These are phyloP conservation scores for Yamadazyma oceani DNA, from an alignment of 1,139 yeast genomes.

Conservation along the genomic window DNA sequence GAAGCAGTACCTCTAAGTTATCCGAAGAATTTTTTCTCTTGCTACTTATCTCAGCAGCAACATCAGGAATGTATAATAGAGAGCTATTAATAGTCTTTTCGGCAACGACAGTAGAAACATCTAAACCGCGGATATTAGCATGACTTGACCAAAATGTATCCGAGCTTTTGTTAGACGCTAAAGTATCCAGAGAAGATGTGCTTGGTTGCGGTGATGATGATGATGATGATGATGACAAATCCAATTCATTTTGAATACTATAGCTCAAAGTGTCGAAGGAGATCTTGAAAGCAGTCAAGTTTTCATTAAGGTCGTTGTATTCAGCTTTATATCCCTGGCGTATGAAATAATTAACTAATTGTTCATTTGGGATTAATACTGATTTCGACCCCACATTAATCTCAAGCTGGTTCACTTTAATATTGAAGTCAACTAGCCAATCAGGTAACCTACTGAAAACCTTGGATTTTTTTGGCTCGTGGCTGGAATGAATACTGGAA, in stretches of 20 bases:
- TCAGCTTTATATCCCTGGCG: constrained; percentile 20
- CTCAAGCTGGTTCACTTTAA: constrained; percentile 31
- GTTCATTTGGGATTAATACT: constrained; percentile 47
- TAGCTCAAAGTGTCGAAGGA: constrained; percentile 6
- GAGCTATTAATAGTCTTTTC: constrained; percentile 12
- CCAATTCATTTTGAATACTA: constrained; percentile 2
- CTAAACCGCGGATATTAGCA: constrained; percentile 17
- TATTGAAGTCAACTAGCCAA: constrained; percentile 43
- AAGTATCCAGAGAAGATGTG: constrained; percentile 25
- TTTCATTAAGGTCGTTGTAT: constrained; percentile 19
- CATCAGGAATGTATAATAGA: constrained; percentile 20
- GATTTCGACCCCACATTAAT: constrained; percentile 60
- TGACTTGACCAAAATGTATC: constrained; percentile 21
- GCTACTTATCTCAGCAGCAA: constrained; percentile 12
- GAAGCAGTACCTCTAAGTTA: constrained; percentile 27
- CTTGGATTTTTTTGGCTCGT: constrained; percentile 13
- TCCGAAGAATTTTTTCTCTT: constrained; percentile 12
- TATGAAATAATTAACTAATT: constrained; percentile 40
- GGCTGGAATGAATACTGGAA: neutral
- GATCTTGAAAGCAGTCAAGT: constrained; percentile 27
- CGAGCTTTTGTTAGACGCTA: constrained; percentile 14
- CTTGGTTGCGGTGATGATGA: constrained; percentile 1
- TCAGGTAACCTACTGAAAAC: constrained; percentile 39
- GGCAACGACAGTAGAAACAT: constrained; percentile 31
- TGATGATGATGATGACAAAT: too few species aligned